Evolutionary conservation across 352 stramenopile genomes (phyloP), one percentile per base, ranked within the genome.

Genomic region (Pythium plurisporium): DNA sequence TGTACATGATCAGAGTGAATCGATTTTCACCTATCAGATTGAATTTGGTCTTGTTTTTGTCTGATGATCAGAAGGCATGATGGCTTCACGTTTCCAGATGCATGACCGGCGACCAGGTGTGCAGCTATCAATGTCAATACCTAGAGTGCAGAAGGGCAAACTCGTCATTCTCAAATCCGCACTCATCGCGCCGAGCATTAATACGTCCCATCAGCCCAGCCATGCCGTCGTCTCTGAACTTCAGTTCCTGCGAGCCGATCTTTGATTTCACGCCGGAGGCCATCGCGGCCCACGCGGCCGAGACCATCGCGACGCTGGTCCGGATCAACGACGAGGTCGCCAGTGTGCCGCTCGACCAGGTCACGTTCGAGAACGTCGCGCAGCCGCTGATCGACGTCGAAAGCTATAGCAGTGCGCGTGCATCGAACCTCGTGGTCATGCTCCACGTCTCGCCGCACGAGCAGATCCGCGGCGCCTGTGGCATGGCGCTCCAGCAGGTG

Each of bases 361-460:
- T 81, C 22, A 89, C 69, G 15, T 95, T 89, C 52, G 74, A 63
- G 22, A 89, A 72, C 49, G 80, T 78, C n/a, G 76, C 86, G 53
- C 74, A 89, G 63, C 87, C 82, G 63, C 65, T 95, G 46, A 81
- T 85, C 44, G 81, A 93, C 27, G 64, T 93, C 30, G 85, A 95
- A 57, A 83, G 79, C 55, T 87, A 95, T 59, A 87, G 92, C 66
- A 75, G 92, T 55, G 85, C 71, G 48, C 79, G 82, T 44, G 70
- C 95, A 30, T 88, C 73, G 15, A 91, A 90, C 49, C 78, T 89
- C 48, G 95, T 85, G 44, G 94, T 96, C 67, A 64, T 95, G 33
- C 76, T 84, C 20, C 82, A 95, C 63, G 86, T 90, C 51, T 79
- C 74, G 30, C 64, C 68, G 14, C 64, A 75, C 56, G 82, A 86